Base-by-base conservation (phyloP, 1,139 yeast genomes). In the Taiozyma sp. region DNA sequence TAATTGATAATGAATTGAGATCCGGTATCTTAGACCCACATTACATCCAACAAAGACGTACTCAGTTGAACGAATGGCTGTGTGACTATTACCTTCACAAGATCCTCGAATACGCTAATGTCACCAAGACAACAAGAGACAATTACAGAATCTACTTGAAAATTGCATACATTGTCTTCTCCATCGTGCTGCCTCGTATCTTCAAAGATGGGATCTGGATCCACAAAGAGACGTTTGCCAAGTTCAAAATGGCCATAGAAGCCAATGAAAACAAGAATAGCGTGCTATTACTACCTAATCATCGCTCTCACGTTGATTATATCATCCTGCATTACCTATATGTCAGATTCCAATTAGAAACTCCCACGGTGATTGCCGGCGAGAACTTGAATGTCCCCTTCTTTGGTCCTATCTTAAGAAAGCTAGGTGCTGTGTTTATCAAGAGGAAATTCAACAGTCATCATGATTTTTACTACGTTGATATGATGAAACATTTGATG, bases 171-270 rank as follows among this genome's bases (percentile, higher is more conserved):
- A 39, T 55, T n/a, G 4, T 53, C 1, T 56, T 59, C 28, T 13
- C 55, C 1, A 49, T 51, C 23, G 50, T 57, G 9, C 46, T 59
- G 3, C 53, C 58, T 4, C 47, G 51, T 16, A 57, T 57, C 32
- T 59, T 57, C 44, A 48, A 55, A 46, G 61, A 59, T 45, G 62
- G 62, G 4, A 59, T 59, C 5, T 59, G 61, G 61, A 47, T 59
- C 39, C 56, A 56, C 39, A 53, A 47, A 23, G 28, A 42, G 1
- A 45, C 57, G 0, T 58, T 58, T 38, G 30, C 49, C 9, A 38
- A 32, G 19, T 55, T 54, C 30, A 50, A 50, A 32, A 41, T 45
- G 8, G 48, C 40, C 12, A 44, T 22, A 12, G 27, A 19, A n/a
- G 14, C 49, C 40, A 2, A 41, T 29, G 8, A 22, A 34, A 8